Percentiles rank a stretch among this genome's conserved stretches.
Conservation (phyloP, 2,329 filamentous ascomycete genomes). For the Botrytis hyacinthi region DNA sequence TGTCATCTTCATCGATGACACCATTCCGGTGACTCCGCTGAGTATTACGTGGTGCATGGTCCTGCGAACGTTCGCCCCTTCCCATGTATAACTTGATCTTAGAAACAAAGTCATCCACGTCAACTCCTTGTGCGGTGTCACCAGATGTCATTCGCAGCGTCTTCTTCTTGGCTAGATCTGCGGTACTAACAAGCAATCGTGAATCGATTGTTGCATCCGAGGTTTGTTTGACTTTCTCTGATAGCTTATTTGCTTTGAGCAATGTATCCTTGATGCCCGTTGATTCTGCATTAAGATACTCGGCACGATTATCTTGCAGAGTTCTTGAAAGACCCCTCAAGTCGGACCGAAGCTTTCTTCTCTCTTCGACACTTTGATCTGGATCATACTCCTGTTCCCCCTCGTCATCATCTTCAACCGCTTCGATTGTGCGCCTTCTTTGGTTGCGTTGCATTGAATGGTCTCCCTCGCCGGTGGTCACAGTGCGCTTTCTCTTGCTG, state of each 20-base stretch:
- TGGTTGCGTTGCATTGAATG: conserved; percentile 26
- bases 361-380: conserved; percentile 73
- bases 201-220: conserved; percentile 89
- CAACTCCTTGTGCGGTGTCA: conserved; percentile 70
- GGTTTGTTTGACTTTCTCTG: conserved; percentile 76
- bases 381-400: conserved; percentile 67
- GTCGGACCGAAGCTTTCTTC: conserved; percentile 66
- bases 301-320: conserved; percentile 64
- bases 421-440: conserved; percentile 36
- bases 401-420: conserved; percentile 36
- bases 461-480: conserved; percentile 27
- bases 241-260: conserved; percentile 61
- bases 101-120: conserved; percentile 87
- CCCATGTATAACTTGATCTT: conserved; percentile 88
- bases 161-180: conserved; percentile 77
- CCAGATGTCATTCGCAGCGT: conserved; percentile 72
- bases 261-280: conserved; percentile 65
- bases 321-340: conserved; percentile 65
- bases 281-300: conserved; percentile 66
- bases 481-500: conserved; percentile 32
- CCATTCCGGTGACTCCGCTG: conserved; percentile 42
- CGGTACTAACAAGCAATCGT: conserved; percentile 75
- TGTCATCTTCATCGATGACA: conserved; percentile 48
- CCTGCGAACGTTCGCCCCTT: conserved; percentile 56
- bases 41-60: conserved; percentile 45